Base-by-base conservation (phyloP, 2,329 filamentous ascomycete genomes). In the Neurospora sp. region DNA sequence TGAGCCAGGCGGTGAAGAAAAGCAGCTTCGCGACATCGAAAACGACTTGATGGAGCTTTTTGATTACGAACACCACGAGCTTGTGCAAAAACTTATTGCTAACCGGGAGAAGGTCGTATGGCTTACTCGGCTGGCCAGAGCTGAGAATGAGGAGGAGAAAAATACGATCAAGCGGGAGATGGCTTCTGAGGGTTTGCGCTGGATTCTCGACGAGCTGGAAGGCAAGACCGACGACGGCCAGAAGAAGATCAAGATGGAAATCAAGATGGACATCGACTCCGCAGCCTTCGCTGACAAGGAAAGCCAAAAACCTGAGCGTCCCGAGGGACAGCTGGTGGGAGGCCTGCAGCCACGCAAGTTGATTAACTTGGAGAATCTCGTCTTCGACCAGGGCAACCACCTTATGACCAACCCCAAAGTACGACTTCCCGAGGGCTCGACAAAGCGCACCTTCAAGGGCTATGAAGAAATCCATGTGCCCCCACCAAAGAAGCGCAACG, bases 371-470 rank as follows among this genome's bases (percentile, higher is more conserved):
- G 95, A 99, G 70, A 98, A 98, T 76, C 87, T 99, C 40, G 87
- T 97, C 46, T 99, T 99, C 78, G 96, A 98, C 75, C 95, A 98
- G 81, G 96, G 96, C 68, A 99, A 98, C 77, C 96, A 99, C 83
- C 86, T 99, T 62, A 99, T 98, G 95, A 98, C 96, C n/a, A 99
- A 99, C 76, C 92, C 93, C 6, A 97, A 93, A 78, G 96, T 99
- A 66, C 91, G 92, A 73, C 85, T 99, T 23, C 96, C 96, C 0
- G 93, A 97, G 78, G 96, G 96, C 11, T 97, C 96, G 2, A 97
- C 92, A 0, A 97, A 98, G 80, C 88, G 93, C 66, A 93, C 92
- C 0, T 97, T 97, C 82, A 99, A 99, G 80, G 96, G 96, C 40
- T 99, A 98, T 75, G 96, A 99, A 80, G 96, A 99, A 78, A 97